Evolutionary conservation across 495 filamentous ascomycete species (phyloP).

Genomic region (Trichoderma reesei): DNA sequence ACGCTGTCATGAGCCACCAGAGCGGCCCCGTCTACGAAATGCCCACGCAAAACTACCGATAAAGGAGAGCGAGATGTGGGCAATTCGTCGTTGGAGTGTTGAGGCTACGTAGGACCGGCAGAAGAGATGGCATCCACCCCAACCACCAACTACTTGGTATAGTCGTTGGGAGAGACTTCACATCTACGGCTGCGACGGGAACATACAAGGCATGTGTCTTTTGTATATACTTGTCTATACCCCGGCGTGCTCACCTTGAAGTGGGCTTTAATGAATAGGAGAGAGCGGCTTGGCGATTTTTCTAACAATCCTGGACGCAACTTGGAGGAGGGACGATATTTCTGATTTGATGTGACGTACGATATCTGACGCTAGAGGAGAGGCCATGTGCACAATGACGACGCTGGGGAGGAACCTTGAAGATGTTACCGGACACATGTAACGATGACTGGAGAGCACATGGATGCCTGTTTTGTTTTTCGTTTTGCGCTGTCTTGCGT

Average conservation of each 20-base stretch:
- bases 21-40: conserved; percentile 13
- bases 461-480: background rate
- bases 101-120: background rate
- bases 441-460: background rate
- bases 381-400: background rate
- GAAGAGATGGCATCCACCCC: no score
- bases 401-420: background rate
- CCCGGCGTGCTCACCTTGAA: background rate
- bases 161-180: background rate
- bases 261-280: background rate
- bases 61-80: background rate
- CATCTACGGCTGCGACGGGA: background rate
- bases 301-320: background rate
- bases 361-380: background rate
- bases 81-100: background rate
- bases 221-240: conserved; percentile 8
- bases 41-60: conserved; percentile 11
- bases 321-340: background rate
- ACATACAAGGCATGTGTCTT: conserved; percentile 8
- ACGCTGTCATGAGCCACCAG: background rate
- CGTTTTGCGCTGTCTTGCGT: background rate
- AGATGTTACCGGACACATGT: background rate
- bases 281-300: background rate
- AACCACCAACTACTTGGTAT: background rate
- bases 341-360: background rate